Percentiles rank a stretch among this genome's conserved stretches.
Evolutionary conservation across 306 rosid genomes (phyloP).

Genomic region (Glycine tomentella): DNA sequence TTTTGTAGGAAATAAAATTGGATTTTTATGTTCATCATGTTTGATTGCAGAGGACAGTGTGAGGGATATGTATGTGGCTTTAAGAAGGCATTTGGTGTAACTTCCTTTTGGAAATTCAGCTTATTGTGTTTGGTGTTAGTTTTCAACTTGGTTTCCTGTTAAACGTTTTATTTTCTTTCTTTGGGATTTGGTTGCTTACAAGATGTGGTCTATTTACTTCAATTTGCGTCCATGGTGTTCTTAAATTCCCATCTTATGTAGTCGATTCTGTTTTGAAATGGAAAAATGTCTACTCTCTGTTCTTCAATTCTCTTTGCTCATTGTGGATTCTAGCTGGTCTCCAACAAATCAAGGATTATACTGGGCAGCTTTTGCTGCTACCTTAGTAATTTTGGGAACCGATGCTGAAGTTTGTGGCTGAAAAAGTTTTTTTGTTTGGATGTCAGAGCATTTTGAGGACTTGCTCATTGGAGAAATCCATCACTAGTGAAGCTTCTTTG

Average conservation of each 20-base stretch:
- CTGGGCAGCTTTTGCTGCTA: too few relatives aligned
- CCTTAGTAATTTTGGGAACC: too few relatives aligned
- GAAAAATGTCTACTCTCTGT: too few relatives aligned
- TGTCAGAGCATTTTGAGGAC: too few relatives aligned
- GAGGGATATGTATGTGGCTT: not conserved
- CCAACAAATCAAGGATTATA: too few relatives aligned
- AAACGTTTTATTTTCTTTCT: not conserved
- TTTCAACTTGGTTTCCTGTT: not conserved
- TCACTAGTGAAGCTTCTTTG: too few relatives aligned
- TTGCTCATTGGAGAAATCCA: too few relatives aligned
- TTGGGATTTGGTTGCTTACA: not conserved
- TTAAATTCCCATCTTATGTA: not conserved
- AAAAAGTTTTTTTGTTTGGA: too few relatives aligned
- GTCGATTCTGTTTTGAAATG: not conserved
- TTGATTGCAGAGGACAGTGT: not conserved
- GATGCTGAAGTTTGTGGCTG: too few relatives aligned
- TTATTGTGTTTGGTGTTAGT: not conserved
- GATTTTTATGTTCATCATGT: not conserved
- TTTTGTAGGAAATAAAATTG: not conserved
- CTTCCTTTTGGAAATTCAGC: conserved; percentile 3
- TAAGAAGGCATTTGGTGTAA: conserved; percentile 2
- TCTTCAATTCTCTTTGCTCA: too few relatives aligned
- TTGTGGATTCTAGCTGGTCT: too few relatives aligned
- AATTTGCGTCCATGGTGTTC: not conserved
- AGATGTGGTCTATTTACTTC: not conserved